phyloP scores from a whole-genome alignment of 2,329 filamentous ascomycete genomes.

The Xylariaceae sp. region DNA sequence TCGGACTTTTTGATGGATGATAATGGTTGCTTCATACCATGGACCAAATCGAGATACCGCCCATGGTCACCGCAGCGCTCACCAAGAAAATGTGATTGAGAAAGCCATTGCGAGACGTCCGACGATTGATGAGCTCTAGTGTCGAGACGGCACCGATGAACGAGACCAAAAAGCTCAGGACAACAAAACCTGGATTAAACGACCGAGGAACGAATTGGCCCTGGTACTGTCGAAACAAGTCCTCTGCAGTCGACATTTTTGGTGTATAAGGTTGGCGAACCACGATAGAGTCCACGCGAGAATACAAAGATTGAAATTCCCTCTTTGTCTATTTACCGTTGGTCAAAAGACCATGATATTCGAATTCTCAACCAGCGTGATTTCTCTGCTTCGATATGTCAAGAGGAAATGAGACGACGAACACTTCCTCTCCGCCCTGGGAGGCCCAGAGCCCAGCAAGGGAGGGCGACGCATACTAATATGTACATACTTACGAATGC shows the following conservation, averaged over 20 bases:
- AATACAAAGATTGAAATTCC: too few species aligned
- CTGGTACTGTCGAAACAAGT: constrained; percentile 50
- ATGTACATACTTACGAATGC: too few species aligned
- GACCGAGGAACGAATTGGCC: constrained; percentile 55
- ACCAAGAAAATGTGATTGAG: constrained; percentile 73
- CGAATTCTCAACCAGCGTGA: too few species aligned
- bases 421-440: too few species aligned
- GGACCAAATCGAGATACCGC: constrained; percentile 76
- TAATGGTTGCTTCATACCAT: constrained; percentile 55
- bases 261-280: not conserved
- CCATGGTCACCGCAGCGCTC: constrained; percentile 73
- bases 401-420: too few species aligned
- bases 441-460: too few species aligned
- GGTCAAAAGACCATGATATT: too few species aligned
- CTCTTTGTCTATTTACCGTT: not conserved
- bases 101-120: constrained; percentile 71
- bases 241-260: constrained; percentile 37
- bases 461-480: too few species aligned
- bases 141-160: constrained; percentile 79
- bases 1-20: not conserved
- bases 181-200: constrained; percentile 68
- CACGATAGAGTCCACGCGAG: not conserved
- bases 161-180: constrained; percentile 78
- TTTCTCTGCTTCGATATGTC: too few species aligned
- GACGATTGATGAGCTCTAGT: constrained; percentile 79